Percentiles rank a stretch among this genome's conserved stretches.
These are phyloP conservation scores for Hapsidospora chrysogenum DNA, from an alignment of 495 filamentous ascomycete genomes.

Conservation along the genomic window DNA sequence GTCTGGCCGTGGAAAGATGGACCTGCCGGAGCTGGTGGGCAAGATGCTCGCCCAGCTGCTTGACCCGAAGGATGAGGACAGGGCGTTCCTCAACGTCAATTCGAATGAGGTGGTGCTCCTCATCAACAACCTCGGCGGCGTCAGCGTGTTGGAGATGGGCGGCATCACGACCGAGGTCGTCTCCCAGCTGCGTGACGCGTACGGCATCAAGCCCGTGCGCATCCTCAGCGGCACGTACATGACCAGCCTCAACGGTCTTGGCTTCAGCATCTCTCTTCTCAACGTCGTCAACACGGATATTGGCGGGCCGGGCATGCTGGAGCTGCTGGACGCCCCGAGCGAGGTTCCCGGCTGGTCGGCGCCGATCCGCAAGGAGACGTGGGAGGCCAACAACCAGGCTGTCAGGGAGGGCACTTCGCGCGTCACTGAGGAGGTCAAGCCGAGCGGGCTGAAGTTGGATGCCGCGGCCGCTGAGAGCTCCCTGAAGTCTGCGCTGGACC, in stretches of 20 bases:
- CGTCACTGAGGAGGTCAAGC: constrained; percentile 28
- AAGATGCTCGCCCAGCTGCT: constrained; percentile 73
- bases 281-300: constrained; percentile 69
- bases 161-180: constrained; percentile 80
- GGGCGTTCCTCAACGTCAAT: constrained; percentile 58
- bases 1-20: constrained; percentile 48
- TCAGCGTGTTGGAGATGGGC: constrained; percentile 75
- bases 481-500: constrained; percentile 49
- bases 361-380: constrained; percentile 45
- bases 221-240: constrained; percentile 52
- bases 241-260: constrained; percentile 83
- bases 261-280: constrained; percentile 78
- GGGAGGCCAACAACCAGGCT: constrained; percentile 33
- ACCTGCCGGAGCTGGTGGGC: constrained; percentile 52
- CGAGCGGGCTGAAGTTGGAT: constrained; percentile 61
- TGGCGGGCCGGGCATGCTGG: constrained; percentile 63
- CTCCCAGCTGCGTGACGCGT: constrained; percentile 51
- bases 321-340: constrained; percentile 71
- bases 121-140: constrained; percentile 89
- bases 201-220: constrained; percentile 56
- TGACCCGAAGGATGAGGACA: constrained; percentile 61
- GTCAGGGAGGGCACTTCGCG: constrained; percentile 21
- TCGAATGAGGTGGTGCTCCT: constrained; percentile 53
- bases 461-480: constrained; percentile 34
- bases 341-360: constrained; percentile 79